Percentiles rank a stretch among this genome's conserved stretches.
phyloP scores from a whole-genome alignment of 441 rosid genomes.

The Isatis lusitanica region DNA sequence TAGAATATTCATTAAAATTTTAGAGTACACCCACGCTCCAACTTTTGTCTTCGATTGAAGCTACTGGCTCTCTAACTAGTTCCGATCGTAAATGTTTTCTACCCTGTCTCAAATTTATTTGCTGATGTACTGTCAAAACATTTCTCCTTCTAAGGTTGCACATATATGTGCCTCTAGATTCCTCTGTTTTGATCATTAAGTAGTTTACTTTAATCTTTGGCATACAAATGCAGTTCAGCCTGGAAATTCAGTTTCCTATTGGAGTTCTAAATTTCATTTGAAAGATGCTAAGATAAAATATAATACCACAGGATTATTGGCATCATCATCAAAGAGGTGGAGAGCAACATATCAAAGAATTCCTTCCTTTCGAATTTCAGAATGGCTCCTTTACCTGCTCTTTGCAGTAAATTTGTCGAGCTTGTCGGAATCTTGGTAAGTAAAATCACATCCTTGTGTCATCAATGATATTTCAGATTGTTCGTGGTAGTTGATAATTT shows the following conservation, averaged over 20 bases:
- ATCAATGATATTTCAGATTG: conserved; percentile 2
- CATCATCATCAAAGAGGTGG: conserved; percentile 86
- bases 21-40: not conserved
- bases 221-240: conserved; percentile 20
- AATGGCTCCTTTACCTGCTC: conserved; percentile 78
- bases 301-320: conserved; percentile 72
- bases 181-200: conserved; percentile 9
- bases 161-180: not conserved
- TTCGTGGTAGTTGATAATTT: conserved; percentile 2
- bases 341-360: conserved; percentile 82
- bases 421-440: conserved; percentile 91
- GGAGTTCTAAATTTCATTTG: not conserved
- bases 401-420: conserved; percentile 83
- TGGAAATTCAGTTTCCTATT: conserved; percentile 2
- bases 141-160: not conserved
- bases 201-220: not conserved
- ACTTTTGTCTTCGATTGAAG: not conserved
- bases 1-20: not conserved
- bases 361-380: conserved; percentile 83
- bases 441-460: conserved; percentile 8
- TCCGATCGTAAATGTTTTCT: conserved; percentile 6
- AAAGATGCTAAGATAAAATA: conserved; percentile 32
- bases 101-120: conserved; percentile 7
- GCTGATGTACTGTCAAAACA: not conserved
- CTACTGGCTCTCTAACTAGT: not conserved